Conservation (phyloP, 2,329 filamentous ascomycete genomes). For the Stachybotrys chartarum region DNA sequence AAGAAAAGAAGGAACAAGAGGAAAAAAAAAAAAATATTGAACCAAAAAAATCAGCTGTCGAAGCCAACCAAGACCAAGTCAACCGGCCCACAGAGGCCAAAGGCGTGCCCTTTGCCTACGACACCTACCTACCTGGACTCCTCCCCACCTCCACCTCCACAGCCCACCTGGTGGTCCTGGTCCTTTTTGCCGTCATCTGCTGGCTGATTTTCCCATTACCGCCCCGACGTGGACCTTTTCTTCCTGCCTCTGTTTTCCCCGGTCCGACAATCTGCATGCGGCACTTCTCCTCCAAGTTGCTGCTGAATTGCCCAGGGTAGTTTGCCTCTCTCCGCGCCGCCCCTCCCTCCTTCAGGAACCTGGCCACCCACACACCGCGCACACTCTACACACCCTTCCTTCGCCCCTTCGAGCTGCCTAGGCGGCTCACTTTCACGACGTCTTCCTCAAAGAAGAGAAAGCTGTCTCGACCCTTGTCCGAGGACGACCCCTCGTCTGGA, state of each 20-base stretch:
- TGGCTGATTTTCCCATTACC: not conserved
- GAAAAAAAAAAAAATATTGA: not conserved
- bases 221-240: not conserved
- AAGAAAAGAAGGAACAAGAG: not conserved
- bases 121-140: not conserved
- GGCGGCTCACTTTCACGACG: conserved; percentile 65
- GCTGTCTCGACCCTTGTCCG: conserved; percentile 44
- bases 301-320: not conserved
- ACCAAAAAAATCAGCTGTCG: not conserved
- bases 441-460: conserved; percentile 69
- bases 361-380: no score
- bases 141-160: not conserved
- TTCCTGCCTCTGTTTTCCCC: no score
- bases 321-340: not conserved
- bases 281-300: not conserved
- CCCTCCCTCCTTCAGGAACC: no score
- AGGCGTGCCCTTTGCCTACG: not conserved
- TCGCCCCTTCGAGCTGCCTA: conserved; percentile 43
- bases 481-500: conserved; percentile 30
- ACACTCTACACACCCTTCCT: not conserved
- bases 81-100: not conserved
- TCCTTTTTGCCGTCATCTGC: not conserved
- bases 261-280: not conserved
- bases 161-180: not conserved
- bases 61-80: not conserved